Base-by-base conservation (phyloP, 2,329 filamentous ascomycete genomes). In the Cadophora sp. region DNA sequence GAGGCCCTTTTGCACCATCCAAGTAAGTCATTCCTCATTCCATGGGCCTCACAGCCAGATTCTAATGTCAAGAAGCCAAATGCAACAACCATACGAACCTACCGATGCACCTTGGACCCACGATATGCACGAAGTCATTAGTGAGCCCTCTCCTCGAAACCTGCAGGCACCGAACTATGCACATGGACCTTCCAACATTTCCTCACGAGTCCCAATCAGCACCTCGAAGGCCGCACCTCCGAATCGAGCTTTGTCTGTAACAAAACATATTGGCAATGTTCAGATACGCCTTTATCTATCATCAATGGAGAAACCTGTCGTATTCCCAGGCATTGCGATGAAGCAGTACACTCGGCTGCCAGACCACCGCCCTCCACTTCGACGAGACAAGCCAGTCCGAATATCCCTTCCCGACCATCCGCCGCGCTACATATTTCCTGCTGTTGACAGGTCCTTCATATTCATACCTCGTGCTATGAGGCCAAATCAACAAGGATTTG, bases 381-480 rank as follows among this genome's bases (percentile, higher is more conserved):
- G 96, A 70, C 90, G 96, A 74, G 96, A 99, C 81, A 99, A 98
- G 78, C 96, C 96, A 8, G 96, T 98, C 48, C 91, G 96, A 60
- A 93, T 99, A 72, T 97, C 94, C 9, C 84, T 99, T 50, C 95
- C 96, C 1, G 85, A 91, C 33, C 86, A 91, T 70, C 83, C 88
- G 14, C 92, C 93, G 43, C 89, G 92, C 70, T 97, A 97, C 79
- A 94, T 97, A 68, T 97, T 96, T 80, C 96, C 96, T 6, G 91
- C 94, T 1, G 84, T 87, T 56, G 94, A 97, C 74, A 86, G 96
- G 71, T 98, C 96, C 0, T 99, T 99, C 79, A 97, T 97, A 74
- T 99, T 99, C 80, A 99, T 99, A 68, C 96, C 96, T 14, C 87
- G 96, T 72, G 95, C 95, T 13, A 86, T 97, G 82, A 89, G 96